Evolutionary conservation across 208 protist species (phyloP).

Genomic region (Trypanosoma vivax): DNA sequence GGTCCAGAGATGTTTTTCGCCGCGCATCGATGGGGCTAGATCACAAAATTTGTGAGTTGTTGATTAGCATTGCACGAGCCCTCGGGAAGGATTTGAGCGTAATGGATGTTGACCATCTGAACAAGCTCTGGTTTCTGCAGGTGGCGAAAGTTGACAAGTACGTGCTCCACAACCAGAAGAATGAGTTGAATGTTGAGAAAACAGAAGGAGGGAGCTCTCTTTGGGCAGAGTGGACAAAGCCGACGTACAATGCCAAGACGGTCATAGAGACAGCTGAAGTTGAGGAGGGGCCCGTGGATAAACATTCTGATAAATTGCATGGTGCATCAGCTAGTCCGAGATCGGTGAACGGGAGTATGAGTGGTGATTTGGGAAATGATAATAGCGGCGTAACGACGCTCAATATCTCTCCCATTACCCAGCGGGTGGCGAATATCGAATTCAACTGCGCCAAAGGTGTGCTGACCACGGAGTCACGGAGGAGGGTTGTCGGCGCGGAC

Average conservation of each 20-base stretch:
- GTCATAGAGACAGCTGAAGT: too few relatives aligned
- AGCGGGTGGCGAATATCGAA: not conserved
- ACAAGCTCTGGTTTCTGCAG: slow-evolving; percentile 55
- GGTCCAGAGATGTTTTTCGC: slow-evolving; percentile 56
- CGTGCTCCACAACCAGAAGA: slow-evolving; percentile 1
- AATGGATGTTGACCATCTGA: slow-evolving; percentile 56
- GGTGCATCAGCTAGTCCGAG: not conserved
- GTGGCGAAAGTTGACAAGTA: slow-evolving; percentile 23
- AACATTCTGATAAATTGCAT: not conserved
- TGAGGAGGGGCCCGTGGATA: too few relatives aligned
- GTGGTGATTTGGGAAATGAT: not conserved
- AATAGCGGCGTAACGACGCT: not conserved
- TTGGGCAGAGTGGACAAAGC: too few relatives aligned
- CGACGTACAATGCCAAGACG: too few relatives aligned
- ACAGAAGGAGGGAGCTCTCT: not conserved
- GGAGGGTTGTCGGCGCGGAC: not conserved
- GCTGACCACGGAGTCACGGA: not conserved
- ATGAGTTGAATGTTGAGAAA: not conserved
- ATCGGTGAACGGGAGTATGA: not conserved
- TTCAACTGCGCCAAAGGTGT: not conserved
- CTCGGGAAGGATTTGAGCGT: slow-evolving; percentile 40
- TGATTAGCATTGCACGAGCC: slow-evolving; percentile 41
- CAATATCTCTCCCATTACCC: slow-evolving; percentile 11
- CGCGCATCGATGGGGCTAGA: slow-evolving; percentile 44
- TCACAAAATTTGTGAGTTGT: slow-evolving; percentile 38